Base-by-base conservation (phyloP, 2,329 filamentous ascomycete species). In the Aspergillus pseudoviridinutans region DNA sequence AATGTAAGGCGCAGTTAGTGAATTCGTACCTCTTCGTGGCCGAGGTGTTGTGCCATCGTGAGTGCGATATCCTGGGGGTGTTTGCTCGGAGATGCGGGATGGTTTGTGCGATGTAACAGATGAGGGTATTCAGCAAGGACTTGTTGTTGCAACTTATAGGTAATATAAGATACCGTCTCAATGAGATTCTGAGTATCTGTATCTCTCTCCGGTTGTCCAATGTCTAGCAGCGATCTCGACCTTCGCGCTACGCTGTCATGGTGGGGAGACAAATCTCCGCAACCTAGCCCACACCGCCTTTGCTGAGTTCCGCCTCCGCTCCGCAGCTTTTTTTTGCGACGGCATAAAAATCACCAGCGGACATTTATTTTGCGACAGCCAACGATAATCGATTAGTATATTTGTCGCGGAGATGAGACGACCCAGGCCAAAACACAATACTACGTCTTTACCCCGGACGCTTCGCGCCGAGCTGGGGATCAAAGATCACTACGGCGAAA, bases 381-480 rank as follows among this genome's bases (percentile, higher is more conserved):
- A 32, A 41, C 24, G 47, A 47, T 49, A 7, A 50, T 27, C 56
- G 38, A 24, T 49, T 49, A 57, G 44, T 29, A 25, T 9, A 41
- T 17, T 27, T 8, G 47, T 44, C 51, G 58, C 68, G 54, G 4
- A 77, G 76, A 47, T 47, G 44, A 47, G 44, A 4, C 44, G 44
- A 74, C 68, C 63, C 24, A 74, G 71, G 32, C 68, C 68, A 25
- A 63, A 61, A 57, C 72, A 76, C 61, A 73, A 76, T 63, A 78
- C 76, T n/a, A 77, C 76, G 12, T 71, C 68, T 4, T 64, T 79
- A 9, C 77, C 77, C 17, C 68, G 71, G 28, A 58, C 70, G 14
- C 61, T 79, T 10, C 72, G 73, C 32, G 66, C 70, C 2, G 75
- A 79, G 56, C 64, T 79, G 24, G 76, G 75, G 0, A 66, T 77